Conservation (phyloP, 2,329 filamentous ascomycete species). For the Sporothrix protearum region DNA sequence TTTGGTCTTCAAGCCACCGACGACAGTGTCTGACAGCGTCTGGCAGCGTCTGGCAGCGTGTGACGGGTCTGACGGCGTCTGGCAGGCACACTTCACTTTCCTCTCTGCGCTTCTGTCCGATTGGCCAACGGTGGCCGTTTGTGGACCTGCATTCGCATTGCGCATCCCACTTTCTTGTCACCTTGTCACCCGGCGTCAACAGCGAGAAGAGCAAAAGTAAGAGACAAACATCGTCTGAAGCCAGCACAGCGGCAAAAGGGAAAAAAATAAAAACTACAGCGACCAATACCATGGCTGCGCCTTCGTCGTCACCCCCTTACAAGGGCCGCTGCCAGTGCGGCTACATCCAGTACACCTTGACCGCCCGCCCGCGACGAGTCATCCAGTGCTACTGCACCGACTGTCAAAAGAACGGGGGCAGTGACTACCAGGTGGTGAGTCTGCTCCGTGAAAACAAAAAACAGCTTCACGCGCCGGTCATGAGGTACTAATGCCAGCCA, state of each 20-base stretch:
- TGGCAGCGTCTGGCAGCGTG: too few species aligned
- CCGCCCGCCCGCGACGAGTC: slow-evolving; percentile 24
- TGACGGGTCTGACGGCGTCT: not conserved
- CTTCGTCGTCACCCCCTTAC: slow-evolving; percentile 13
- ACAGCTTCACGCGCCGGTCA: not conserved
- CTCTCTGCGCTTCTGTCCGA: not conserved
- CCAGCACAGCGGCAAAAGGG: not conserved
- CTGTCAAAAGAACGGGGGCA: slow-evolving; percentile 28
- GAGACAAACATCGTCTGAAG: not conserved
- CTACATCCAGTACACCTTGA: slow-evolving; percentile 28
- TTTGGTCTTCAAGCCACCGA: not conserved
- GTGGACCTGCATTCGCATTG: not conserved
- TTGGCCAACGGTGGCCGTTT: not conserved
- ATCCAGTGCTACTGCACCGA: slow-evolving; percentile 29
- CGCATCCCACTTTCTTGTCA: not conserved
- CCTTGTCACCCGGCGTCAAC: not conserved
- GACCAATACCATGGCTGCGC: not conserved
- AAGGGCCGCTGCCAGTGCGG: slow-evolving; percentile 29
- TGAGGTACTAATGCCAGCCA: not conserved
- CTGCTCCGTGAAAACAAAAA: not conserved
- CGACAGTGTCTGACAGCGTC: too few species aligned
- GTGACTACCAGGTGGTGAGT: slow-evolving; percentile 28
- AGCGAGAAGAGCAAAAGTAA: not conserved
- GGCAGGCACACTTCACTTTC: not conserved
- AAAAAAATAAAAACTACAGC: too few species aligned